These are phyloP conservation scores for Coemansia sp. DNA, from an alignment of 371 early-diverging fungal species.

Conservation along the genomic window DNA sequence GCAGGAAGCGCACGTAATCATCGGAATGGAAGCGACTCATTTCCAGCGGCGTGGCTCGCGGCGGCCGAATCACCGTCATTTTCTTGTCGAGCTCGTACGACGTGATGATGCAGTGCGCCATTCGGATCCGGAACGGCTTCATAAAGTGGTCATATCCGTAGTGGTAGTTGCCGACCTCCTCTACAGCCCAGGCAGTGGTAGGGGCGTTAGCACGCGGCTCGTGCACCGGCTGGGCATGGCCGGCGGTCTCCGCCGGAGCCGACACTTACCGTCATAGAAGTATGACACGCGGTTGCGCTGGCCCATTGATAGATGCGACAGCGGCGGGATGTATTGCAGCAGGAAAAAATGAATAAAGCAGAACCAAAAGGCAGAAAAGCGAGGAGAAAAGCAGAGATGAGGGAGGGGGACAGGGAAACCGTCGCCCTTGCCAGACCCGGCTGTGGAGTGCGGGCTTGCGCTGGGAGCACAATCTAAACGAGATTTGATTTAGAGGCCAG, in stretches of 20 bases:
- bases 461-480: neutral
- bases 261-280: slow-evolving; percentile 68
- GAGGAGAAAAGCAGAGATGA: neutral
- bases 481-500: slow-evolving; percentile 11
- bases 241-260: no score
- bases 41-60: slow-evolving; percentile 84
- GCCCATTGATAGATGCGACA: neutral
- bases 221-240: neutral
- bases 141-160: slow-evolving; percentile 85
- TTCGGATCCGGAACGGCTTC: slow-evolving; percentile 98
- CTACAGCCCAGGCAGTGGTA: slow-evolving; percentile 35
- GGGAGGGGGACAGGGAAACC: neutral
- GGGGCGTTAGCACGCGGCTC: neutral
- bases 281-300: slow-evolving; percentile 63
- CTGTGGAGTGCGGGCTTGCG: neutral
- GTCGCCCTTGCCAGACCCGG: neutral
- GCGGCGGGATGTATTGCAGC: no score
- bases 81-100: slow-evolving; percentile 94
- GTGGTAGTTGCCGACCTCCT: slow-evolving; percentile 85
- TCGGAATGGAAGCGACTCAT: slow-evolving; percentile 99
- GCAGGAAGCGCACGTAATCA: slow-evolving; percentile 98
- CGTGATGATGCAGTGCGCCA: slow-evolving; percentile 96
- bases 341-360: neutral
- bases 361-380: neutral
- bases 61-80: slow-evolving; percentile 73